Evolutionary conservation across 352 stramenopile species (phyloP).

Genomic region (Phytophthora cajani): DNA sequence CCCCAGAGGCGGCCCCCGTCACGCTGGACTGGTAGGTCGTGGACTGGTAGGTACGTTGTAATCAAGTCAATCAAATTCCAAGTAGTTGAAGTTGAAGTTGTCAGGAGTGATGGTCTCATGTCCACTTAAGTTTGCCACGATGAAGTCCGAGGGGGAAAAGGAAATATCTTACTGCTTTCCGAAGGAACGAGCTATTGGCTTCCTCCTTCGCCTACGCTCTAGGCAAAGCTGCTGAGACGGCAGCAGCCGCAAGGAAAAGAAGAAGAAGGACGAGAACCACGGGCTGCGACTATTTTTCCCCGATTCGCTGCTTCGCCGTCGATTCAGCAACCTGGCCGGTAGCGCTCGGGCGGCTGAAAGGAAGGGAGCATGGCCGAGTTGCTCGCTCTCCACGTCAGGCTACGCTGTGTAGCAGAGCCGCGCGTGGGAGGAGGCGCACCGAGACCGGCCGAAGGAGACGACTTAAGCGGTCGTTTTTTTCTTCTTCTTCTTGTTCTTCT

Average conservation of each 20-base stretch:
- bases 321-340: constrained; percentile 23
- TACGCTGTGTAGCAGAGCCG: background rate
- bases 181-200: constrained; percentile 43
- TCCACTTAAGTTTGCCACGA: background rate
- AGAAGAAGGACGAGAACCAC: constrained; percentile 38
- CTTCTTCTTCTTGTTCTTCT: constrained; percentile 98
- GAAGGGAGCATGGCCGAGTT: constrained; percentile 28
- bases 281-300: constrained; percentile 28
- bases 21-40: constrained; percentile 34
- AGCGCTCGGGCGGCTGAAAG: constrained; percentile 25
- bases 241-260: constrained; percentile 39
- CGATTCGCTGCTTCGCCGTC: constrained; percentile 36
- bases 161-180: constrained; percentile 64
- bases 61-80: too few relatives aligned
- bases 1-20: constrained; percentile 6
- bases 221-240: constrained; percentile 33
- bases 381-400: constrained; percentile 11
- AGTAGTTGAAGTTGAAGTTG: background rate
- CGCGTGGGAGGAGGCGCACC: constrained; percentile 1
- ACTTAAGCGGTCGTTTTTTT: constrained; percentile 60
- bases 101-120: background rate
- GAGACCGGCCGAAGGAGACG: constrained; percentile 12
- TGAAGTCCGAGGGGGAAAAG: constrained; percentile 31
- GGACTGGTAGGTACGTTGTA: constrained; percentile 24
- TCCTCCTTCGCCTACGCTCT: constrained; percentile 36